These are phyloP conservation scores for Musa schizocarpa DNA, from an alignment of 176 grass and related monocot species.

Conservation along the genomic window DNA sequence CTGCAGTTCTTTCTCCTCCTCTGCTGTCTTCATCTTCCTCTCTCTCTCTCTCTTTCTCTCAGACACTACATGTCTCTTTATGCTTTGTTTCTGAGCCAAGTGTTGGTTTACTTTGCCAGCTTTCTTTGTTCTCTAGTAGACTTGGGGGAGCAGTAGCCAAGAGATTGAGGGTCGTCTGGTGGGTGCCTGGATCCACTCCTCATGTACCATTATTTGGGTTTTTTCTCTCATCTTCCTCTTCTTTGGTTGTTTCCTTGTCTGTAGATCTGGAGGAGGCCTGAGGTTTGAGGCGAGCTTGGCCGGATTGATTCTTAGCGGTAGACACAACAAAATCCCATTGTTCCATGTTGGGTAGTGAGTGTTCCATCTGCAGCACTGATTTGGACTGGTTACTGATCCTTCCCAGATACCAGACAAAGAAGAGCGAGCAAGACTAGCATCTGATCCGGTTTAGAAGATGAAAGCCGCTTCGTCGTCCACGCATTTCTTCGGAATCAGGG, in stretches of 20 bases:
- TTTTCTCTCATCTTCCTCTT: neutral
- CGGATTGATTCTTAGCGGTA: conserved; percentile 14
- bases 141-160: conserved; percentile 12
- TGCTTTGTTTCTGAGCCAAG: neutral
- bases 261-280: conserved; percentile 7
- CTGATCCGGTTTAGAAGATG: conserved; percentile 31
- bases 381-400: conserved; percentile 13
- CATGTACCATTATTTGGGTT: conserved; percentile 2
- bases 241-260: conserved; percentile 22
- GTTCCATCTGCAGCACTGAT: conserved; percentile 17
- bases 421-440: neutral
- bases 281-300: neutral
- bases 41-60: neutral
- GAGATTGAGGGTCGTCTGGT: neutral
- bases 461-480: conserved; percentile 58
- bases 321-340: conserved; percentile 15
- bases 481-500: conserved; percentile 61
- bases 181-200: neutral
- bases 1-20: too few relatives aligned
- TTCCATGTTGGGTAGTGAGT: conserved; percentile 18
- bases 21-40: neutral
- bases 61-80: neutral
- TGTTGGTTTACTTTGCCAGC: conserved; percentile 19
- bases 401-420: conserved; percentile 28
- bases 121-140: conserved; percentile 37